Base-by-base conservation (phyloP, 495 filamentous ascomycete genomes). In the Massariosphaeria phaeospora region DNA sequence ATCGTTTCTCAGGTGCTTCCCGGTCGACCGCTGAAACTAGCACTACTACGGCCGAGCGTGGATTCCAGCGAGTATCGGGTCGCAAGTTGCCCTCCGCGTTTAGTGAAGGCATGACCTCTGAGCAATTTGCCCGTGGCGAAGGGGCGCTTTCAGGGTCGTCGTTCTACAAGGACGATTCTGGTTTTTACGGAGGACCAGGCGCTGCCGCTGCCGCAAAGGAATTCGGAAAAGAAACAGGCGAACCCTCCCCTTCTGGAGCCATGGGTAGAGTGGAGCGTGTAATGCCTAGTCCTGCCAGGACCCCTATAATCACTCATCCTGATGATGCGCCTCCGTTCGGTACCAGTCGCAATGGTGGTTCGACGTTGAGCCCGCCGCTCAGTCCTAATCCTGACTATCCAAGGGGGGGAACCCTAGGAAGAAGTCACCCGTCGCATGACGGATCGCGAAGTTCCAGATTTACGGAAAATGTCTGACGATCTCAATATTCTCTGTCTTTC, bases 381-480 rank as follows among this genome's bases (percentile, higher is more conserved):
- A 60, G 20, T 18, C 57, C 57, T 18, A 53, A 48, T 30, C 43
- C 49, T 2, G 42, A 36, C 39, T 1, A 21, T 20, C 31, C 59
- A 47, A 48, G 67, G 62, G 46, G 70, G 21, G 76, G 79, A 45
- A 66, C 67, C 34, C 43, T 81, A n/a, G 78, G 78, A 27, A 72
- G 78, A 39, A 80, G 76, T 53, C 72, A 75, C 69, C 72, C 76
- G 4, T 76, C 75, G 43, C 69, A 70, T 26, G 78, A 80, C 61
- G 78, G 79, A 21, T 80, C 77, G 56, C 71, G 76, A 48, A 68
- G 76, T 26, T 80, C 78, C 55, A 74, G 75, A 36, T 82, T 82
- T 58, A 77, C 76, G 30, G 79, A 82, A 48, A 29, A 61, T 54
- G 58, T 61, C 8, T 61, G 33, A 61, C 21, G 50, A 60, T 48